Conservation (phyloP, 2,329 filamentous ascomycete genomes). For the Cordyceps fumosorosea region DNA sequence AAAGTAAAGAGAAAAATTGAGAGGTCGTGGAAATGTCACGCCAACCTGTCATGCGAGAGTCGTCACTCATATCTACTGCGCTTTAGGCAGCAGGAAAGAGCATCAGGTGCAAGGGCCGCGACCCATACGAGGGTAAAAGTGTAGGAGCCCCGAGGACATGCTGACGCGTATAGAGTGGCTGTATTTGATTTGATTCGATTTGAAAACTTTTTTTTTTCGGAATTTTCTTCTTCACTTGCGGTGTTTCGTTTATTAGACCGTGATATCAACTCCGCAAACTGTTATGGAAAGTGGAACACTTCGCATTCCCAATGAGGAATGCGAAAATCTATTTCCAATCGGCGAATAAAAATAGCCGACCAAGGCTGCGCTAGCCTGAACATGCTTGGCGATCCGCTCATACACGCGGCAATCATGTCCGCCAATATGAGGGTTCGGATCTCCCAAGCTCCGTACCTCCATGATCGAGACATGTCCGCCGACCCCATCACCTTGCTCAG, state of each 20-base stretch:
- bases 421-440: background rate
- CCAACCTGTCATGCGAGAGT: background rate
- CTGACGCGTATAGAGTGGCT: background rate
- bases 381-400: background rate
- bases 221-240: background rate
- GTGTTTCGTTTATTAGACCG: background rate
- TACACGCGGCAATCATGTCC: background rate
- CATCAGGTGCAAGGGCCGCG: background rate
- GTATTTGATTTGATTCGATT: background rate
- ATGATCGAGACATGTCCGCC: background rate
- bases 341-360: background rate
- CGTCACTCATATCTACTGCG: background rate
- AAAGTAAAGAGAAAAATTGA: background rate
- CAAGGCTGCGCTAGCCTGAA: background rate
- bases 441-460: background rate
- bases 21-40: background rate
- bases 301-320: conserved; percentile 1
- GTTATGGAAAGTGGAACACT: background rate
- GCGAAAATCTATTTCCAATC: no score
- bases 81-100: background rate
- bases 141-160: background rate
- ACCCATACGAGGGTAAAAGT: background rate
- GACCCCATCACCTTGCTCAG: background rate
- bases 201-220: background rate
- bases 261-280: background rate